phyloP scores from a whole-genome alignment of 768 basidiomycete genomes.

The Trametes elegans region DNA sequence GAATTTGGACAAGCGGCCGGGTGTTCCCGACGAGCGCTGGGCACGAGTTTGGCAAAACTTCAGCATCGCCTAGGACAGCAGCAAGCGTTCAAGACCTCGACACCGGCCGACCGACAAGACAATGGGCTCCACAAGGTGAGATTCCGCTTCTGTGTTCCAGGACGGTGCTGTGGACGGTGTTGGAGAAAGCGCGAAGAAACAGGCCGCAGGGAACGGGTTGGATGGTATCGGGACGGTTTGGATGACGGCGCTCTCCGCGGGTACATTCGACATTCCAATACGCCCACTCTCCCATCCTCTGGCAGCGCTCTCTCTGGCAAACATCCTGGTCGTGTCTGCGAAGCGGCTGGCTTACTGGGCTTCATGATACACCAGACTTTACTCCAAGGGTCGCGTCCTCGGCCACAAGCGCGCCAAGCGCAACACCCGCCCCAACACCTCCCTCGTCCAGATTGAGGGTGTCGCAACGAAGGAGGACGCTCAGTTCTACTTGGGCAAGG shows the following conservation, averaged over 20 bases:
- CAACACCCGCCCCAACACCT: conserved; percentile 94
- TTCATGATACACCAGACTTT: conserved; percentile 57
- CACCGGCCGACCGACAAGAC: conserved; percentile 40
- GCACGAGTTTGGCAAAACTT: conserved; percentile 11
- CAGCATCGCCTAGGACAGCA: conserved; percentile 13
- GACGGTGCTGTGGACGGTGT: conserved; percentile 19
- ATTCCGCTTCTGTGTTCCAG: conserved; percentile 19
- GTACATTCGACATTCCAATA: not conserved
- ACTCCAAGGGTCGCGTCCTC: conserved; percentile 94
- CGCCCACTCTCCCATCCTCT: not conserved
- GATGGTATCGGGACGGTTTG: conserved; percentile 40
- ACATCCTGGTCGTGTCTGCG: not conserved
- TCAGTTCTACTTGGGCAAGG: conserved; percentile 98
- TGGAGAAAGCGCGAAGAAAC: conserved; percentile 18
- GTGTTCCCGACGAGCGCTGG: conserved; percentile 10
- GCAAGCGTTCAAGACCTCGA: conserved; percentile 31
- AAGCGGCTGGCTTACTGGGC: conserved; percentile 3
- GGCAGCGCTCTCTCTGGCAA: not conserved
- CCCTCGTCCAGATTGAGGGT: conserved; percentile 96
- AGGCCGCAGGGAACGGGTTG: conserved; percentile 37
- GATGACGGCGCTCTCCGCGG: conserved; percentile 22
- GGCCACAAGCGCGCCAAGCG: conserved; percentile 99
- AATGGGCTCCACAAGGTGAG: conserved; percentile 85
- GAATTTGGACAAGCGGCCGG: conserved; percentile 2
- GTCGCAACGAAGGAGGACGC: conserved; percentile 92